Percentiles rank a stretch among this genome's conserved stretches.
phyloP scores from a whole-genome alignment of 2,329 filamentous ascomycete species.

The Graphilbum sp. region DNA sequence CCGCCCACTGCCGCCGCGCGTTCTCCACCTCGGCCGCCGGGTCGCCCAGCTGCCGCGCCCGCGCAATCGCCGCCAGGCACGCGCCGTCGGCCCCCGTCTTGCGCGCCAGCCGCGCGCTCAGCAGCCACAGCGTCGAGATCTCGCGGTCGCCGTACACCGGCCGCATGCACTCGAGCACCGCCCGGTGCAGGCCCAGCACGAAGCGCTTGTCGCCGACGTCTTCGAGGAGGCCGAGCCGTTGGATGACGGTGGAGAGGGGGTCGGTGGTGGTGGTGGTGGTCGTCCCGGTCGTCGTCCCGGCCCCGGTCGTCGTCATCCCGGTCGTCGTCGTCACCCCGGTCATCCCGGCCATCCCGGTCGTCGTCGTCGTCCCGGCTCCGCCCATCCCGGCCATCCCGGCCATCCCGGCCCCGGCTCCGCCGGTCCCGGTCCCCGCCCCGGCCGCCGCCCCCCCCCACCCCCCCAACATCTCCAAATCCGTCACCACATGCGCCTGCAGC shows the following conservation, averaged over 20 bases:
- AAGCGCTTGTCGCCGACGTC: constrained; percentile 90
- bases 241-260: constrained; percentile 41
- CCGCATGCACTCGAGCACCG: constrained; percentile 67
- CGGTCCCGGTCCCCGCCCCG: too few relatives aligned
- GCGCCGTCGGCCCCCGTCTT: constrained; percentile 73
- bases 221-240: constrained; percentile 76
- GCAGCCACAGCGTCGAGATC: constrained; percentile 71
- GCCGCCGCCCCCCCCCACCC: too few relatives aligned
- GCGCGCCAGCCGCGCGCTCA: constrained; percentile 68
- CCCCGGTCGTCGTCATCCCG: too few relatives aligned
- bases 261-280: constrained; percentile 17
- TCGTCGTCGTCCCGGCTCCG: too few relatives aligned
- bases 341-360: too few relatives aligned
- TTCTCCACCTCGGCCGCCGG: constrained; percentile 87
- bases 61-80: constrained; percentile 85
- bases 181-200: constrained; percentile 68
- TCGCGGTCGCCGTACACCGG: constrained; percentile 54
- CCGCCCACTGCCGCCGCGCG: constrained; percentile 80
- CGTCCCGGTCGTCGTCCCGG: too few relatives aligned
- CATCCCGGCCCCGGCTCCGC: too few relatives aligned
- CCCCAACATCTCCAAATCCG: constrained; percentile 70
- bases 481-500: constrained; percentile 71
- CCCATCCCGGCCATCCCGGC: too few relatives aligned
- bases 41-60: constrained; percentile 71
- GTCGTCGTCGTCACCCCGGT: too few relatives aligned